These are phyloP conservation scores for Suhomyces taliae DNA, from an alignment of 1,139 yeast genomes.

Conservation along the genomic window DNA sequence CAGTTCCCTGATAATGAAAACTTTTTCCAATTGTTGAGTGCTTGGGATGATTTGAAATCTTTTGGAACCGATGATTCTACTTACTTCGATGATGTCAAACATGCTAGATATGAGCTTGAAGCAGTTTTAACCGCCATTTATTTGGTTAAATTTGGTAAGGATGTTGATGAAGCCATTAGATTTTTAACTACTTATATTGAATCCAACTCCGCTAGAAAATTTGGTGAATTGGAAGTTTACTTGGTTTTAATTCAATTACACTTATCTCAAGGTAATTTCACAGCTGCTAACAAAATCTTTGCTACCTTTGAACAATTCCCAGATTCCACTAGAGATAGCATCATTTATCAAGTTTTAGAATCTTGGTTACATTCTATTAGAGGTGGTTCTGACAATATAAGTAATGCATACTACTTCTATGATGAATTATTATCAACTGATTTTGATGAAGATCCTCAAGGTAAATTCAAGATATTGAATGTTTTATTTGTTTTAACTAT, in stretches of 20 bases:
- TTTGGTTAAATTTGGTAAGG: slow-evolving; percentile 39
- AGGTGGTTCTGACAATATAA: slow-evolving; percentile 59
- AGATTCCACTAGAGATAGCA: slow-evolving; percentile 55
- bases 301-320: slow-evolving; percentile 41
- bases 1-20: slow-evolving; percentile 39
- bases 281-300: slow-evolving; percentile 38
- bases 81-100: slow-evolving; percentile 36
- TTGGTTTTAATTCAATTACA: slow-evolving; percentile 45
- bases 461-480: slow-evolving; percentile 38
- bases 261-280: slow-evolving; percentile 39
- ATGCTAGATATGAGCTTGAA: slow-evolving; percentile 34
- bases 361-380: slow-evolving; percentile 58
- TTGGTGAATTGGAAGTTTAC: slow-evolving; percentile 45
- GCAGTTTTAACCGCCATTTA: slow-evolving; percentile 46
- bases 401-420: slow-evolving; percentile 66
- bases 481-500: slow-evolving; percentile 44
- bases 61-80: slow-evolving; percentile 37
- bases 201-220: slow-evolving; percentile 14
- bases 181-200: slow-evolving; percentile 25
- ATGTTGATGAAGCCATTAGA: slow-evolving; percentile 40
- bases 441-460: slow-evolving; percentile 38
- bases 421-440: slow-evolving; percentile 64
- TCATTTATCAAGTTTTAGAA: slow-evolving; percentile 67
- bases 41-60: slow-evolving; percentile 43
- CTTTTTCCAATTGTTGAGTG: slow-evolving; percentile 41